Evolutionary conservation across 345 rosid genomes (phyloP).

Genomic region (Murraya koenigii): DNA sequence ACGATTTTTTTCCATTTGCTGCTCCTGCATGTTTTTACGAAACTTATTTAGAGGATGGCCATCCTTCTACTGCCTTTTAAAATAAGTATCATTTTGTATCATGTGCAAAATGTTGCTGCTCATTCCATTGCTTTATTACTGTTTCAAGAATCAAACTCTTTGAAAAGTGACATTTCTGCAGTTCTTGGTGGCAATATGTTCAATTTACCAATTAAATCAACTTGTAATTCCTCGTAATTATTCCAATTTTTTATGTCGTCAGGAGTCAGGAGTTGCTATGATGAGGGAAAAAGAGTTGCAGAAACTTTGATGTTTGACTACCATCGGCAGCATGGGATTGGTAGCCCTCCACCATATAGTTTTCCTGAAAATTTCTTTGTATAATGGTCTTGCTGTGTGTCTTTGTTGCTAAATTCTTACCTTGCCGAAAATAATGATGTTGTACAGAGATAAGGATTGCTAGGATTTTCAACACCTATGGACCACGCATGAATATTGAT

Average conservation of each 20-base stretch:
- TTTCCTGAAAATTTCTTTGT: background rate
- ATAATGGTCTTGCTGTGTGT: background rate
- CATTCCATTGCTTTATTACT: background rate
- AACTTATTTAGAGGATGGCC: background rate
- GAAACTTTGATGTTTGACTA: conserved; percentile 96
- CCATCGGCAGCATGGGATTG: conserved; percentile 92
- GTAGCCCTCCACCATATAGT: conserved; percentile 27
- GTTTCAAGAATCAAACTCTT: background rate
- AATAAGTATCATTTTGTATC: background rate
- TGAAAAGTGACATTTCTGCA: background rate
- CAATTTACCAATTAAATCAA: background rate
- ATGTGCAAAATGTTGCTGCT: background rate
- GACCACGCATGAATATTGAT: conserved; percentile 94
- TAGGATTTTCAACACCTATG: conserved; percentile 92
- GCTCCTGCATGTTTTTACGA: background rate
- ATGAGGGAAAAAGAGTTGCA: conserved; percentile 94
- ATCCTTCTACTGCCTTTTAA: background rate
- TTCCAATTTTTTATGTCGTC: background rate
- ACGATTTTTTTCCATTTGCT: background rate
- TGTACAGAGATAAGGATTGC: conserved; percentile 76
- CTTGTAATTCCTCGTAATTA: background rate
- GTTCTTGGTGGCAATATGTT: background rate
- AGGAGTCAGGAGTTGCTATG: conserved; percentile 96
- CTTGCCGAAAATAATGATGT: background rate
- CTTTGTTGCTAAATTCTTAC: background rate